Conservation (phyloP, 805 yeast genomes). For the Hagleromyces aurorensis region DNA sequence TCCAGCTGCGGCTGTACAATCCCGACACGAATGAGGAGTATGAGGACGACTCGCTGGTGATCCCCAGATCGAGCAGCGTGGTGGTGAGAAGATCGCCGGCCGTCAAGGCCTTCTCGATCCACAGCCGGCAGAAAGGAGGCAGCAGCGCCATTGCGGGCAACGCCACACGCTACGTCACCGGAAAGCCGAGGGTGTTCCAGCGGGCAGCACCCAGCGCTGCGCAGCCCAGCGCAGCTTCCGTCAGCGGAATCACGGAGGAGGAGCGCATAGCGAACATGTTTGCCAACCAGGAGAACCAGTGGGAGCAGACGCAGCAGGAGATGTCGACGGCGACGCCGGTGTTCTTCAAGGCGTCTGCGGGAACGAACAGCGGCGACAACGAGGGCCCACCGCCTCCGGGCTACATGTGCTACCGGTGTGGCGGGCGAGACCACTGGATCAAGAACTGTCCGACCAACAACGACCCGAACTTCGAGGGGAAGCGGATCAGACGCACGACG, state of each 20-base stretch:
- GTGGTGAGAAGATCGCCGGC: slow-evolving; percentile 77
- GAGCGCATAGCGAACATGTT: slow-evolving; percentile 87
- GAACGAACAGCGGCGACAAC: slow-evolving; percentile 23
- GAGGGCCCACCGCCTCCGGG: slow-evolving; percentile 88
- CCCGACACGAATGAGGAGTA: slow-evolving; percentile 70
- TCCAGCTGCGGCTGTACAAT: slow-evolving; percentile 65
- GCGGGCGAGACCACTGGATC: slow-evolving; percentile 93
- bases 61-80: slow-evolving; percentile 82
- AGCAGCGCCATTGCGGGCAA: slow-evolving; percentile 41
- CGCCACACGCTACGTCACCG: slow-evolving; percentile 64
- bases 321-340: slow-evolving; percentile 82
- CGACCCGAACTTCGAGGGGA: slow-evolving; percentile 92
- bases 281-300: slow-evolving; percentile 84
- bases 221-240: slow-evolving; percentile 19
- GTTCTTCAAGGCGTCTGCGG: slow-evolving; percentile 36
- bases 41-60: slow-evolving; percentile 81
- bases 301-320: slow-evolving; percentile 90
- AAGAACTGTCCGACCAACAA: slow-evolving; percentile 90
- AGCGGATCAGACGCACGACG: slow-evolving; percentile 82
- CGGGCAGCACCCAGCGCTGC: slow-evolving; percentile 10
- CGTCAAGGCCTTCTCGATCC: slow-evolving; percentile 23
- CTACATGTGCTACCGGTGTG: slow-evolving; percentile 93
- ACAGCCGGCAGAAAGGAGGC: slow-evolving; percentile 24
- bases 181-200: slow-evolving; percentile 50
- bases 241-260: slow-evolving; percentile 59